Evolutionary conservation across 495 filamentous ascomycete species (phyloP), one percentile per base, ranked within the genome.

Genomic region (Tetracladium marchalianum): DNA sequence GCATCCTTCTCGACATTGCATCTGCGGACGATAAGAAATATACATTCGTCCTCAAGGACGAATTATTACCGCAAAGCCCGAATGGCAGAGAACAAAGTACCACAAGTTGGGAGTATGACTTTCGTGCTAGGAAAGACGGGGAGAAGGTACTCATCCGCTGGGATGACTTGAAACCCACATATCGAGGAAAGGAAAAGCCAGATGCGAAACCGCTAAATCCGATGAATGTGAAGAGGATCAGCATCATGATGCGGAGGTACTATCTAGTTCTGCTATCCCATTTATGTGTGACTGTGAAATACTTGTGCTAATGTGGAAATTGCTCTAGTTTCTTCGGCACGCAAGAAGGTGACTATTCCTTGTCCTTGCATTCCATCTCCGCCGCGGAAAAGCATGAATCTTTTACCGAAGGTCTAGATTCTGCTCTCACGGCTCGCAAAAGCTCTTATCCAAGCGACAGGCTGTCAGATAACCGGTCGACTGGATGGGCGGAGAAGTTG

Each of bases 211-310:
- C 67, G 19, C 55, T 90, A 52, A 69, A 86, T 55, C 52, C 68
- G 44, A 66, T 61, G 41, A 57, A 66, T 44, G 66, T 90, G n/a
- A 81, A 72, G 59, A 69, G 80, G 43, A 61, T 92, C 10, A 76
- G 78, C 33, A 65, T 90, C 19, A 86, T 90, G 85, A 80, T 82
- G 65, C 63, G 86, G 55, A 90, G 86, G 85, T 86, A 63, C 17
- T 46, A 5, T 32, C 18, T 35, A 15, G n/a, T n/a, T n/a, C n/a
- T 36, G 10, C 24, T 13, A 15, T 11, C 31, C 44, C 18, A 41
- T 4, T 10, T 35, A 22, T 16, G 9, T 15, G 17, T 10, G 31
- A 12, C 10, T n/a, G 22, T 27, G 22, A 27, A 7, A 3, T 27
- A 27, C 22, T 27, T 27, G 3, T 27, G 22, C 22, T 9, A 15